phyloP scores from a whole-genome alignment of 2,329 filamentous ascomycete species.

The Hymenoscyphus fraxineus region DNA sequence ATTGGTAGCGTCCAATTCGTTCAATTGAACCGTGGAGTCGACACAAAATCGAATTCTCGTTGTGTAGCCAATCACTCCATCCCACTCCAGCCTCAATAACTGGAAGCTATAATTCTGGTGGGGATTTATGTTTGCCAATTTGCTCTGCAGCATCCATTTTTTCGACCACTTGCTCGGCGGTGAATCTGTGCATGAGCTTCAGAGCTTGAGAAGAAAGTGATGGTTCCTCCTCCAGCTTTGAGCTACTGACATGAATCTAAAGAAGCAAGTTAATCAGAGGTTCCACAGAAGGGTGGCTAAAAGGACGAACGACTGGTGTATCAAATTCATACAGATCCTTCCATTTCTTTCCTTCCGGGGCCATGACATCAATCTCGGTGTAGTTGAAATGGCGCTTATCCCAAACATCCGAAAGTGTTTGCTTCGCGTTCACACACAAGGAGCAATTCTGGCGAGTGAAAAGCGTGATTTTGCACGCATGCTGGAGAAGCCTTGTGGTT shows the following conservation, averaged over 20 bases:
- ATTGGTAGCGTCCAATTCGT: neutral
- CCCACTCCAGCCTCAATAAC: neutral
- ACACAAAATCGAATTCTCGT: neutral
- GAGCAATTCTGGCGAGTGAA: slow-evolving; percentile 71
- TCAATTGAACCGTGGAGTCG: too few relatives aligned
- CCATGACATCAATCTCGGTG: slow-evolving; percentile 66
- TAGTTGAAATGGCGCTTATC: slow-evolving; percentile 64
- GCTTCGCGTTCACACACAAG: slow-evolving; percentile 65
- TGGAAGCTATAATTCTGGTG: neutral
- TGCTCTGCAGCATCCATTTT: slow-evolving; percentile 60
- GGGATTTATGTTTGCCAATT: neutral
- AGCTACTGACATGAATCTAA: slow-evolving; percentile 59
- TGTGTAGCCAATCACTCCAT: neutral
- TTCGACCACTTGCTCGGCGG: slow-evolving; percentile 58
- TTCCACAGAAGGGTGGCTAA: neutral
- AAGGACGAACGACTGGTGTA: slow-evolving; percentile 62
- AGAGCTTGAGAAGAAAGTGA: slow-evolving; percentile 40
- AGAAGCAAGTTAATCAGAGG: neutral
- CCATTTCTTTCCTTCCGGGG: slow-evolving; percentile 60
- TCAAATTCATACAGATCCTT: slow-evolving; percentile 75
- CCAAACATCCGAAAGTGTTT: slow-evolving; percentile 65
- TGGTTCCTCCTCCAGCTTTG: slow-evolving; percentile 46
- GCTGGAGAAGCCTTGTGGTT: slow-evolving; percentile 46
- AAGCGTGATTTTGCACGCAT: slow-evolving; percentile 64
- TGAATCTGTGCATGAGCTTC: slow-evolving; percentile 78